Base-by-base conservation (phyloP, 2,329 filamentous ascomycete genomes). In the Ceratocystis cubensis region DNA sequence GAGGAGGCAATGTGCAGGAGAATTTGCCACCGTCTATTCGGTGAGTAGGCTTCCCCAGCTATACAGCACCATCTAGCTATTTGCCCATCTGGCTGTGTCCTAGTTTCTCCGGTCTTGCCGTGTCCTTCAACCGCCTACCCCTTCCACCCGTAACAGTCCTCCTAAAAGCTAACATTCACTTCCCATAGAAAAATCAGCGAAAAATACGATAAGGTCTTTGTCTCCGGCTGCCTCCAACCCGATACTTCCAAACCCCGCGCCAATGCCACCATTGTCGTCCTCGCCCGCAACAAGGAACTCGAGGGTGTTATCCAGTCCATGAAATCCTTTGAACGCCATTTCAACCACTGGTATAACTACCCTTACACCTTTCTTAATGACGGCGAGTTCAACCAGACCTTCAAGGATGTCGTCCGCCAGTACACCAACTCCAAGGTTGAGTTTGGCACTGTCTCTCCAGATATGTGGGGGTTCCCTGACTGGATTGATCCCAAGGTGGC, bases 361-460 rank as follows among this genome's bases (percentile, higher is more conserved):
- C 94, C 94, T 30, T 99, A 97, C 74, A 93, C 97, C 71, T 97
- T 99, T 76, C 80, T 99, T 71, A 99, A 99, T 77, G 93, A 99
- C 73, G 94, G 88, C 70, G 92, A 97, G 67, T 99, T 99, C 82
- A 92, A 97, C 76, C 85, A 90, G 73, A 89, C 87, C 13, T 99
- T 99, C 82, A 95, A 90, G 75, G 88, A 93, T 71, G 87, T 86
- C 0, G 84, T 99, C 67, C 79, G 82, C 73, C 96, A 96, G 74
- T 91, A 99, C 77, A 96, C 92, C n/a, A 95, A 89, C 65, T 83
- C 82, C 44, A 77, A 82, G 0, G 89, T 96, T 65, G 93, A 99
- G 77, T 99, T 96, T 78, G 94, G 94, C 74, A 92, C 90, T 78
- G 95, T 99, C 70, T 87, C 90, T 67, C 81, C 88, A 3, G 86